Base-by-base conservation (phyloP, 2,329 filamentous ascomycete species). In the Colletotrichum australisinense region DNA sequence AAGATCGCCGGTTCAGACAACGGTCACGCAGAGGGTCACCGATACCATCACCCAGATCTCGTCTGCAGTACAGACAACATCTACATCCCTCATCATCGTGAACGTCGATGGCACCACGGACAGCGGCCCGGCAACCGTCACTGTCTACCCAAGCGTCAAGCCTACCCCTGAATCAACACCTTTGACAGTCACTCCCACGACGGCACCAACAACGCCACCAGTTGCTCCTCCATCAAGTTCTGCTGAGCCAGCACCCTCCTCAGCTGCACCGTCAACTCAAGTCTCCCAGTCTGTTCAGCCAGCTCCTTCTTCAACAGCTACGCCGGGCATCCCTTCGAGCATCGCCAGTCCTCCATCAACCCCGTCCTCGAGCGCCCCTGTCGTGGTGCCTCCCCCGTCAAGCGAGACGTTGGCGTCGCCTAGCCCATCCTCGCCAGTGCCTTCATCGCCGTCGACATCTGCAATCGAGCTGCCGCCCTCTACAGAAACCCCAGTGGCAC, bases 61-160 rank as follows among this genome's bases (percentile, higher is more conserved):
- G n/a, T 57, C 77, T 76, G 11, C 67, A 73, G 22, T 76, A 57
- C 77, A 38, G 73, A 73, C 26, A 74, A 75, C 38, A 55, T 56
- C 79, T 16, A 81, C 79, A 38, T 80, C 78, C 12, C 73, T 83
- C 49, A 76, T 79, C 24, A 73, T 83, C 30, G 77, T 83, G 58
- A 75, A 79, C 42, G 78, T 83, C 42, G 62, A 75, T 42, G 66
- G 75, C 26, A 63, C 63, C 2, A 76, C 78, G 5, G 42, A 69
- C 11, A 38, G 26, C 7, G 55, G 52, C 2, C 49, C 69, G 14
- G 57, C 52, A 1, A 76, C 74, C 22, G 56, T 72, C 5, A 76
- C 74, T 42, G 49, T 75, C 55, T 69, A 60, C 24, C 65, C 55
- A 12, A 62, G 60, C 8, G 35, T 66, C 16, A 69, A 56, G n/a